Conservation (phyloP, 331 rosid species). For the Pyracantha coccinea region DNA sequence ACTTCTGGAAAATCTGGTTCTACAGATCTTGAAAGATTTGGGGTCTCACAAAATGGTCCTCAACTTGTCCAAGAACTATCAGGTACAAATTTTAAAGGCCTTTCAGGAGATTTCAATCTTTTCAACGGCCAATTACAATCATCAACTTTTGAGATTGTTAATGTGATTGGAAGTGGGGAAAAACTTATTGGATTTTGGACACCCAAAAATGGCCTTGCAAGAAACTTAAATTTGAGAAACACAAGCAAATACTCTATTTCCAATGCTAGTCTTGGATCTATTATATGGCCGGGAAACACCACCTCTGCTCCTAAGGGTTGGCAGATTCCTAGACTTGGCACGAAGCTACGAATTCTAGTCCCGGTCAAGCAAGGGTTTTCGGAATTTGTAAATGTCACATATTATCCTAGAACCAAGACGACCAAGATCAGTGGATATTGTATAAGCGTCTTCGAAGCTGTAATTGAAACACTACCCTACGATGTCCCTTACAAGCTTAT, state of each 20-base stretch:
- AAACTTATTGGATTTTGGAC: slow-evolving; percentile 31
- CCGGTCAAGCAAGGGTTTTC: slow-evolving; percentile 18
- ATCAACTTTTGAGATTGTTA: slow-evolving; percentile 22
- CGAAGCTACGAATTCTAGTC: slow-evolving; percentile 21
- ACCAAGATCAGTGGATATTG: slow-evolving; percentile 17
- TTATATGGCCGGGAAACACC: slow-evolving; percentile 38
- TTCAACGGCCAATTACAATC: slow-evolving; percentile 22
- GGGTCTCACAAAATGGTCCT: slow-evolving; percentile 12
- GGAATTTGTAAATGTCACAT: slow-evolving; percentile 14
- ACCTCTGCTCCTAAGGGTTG: slow-evolving; percentile 27
- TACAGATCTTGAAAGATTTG: slow-evolving; percentile 12
- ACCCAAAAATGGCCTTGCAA: slow-evolving; percentile 4
- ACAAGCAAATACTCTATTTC: slow-evolving; percentile 4
- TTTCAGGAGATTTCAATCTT: slow-evolving; percentile 20
- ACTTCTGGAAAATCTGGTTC: neutral
- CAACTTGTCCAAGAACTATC: slow-evolving; percentile 13
- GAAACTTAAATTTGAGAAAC: neutral
- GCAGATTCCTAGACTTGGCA: slow-evolving; percentile 26
- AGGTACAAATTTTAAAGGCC: slow-evolving; percentile 16
- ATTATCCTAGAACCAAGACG: neutral
- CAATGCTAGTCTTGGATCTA: slow-evolving; percentile 13
- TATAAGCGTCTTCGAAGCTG: slow-evolving; percentile 20
- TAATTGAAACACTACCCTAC: neutral
- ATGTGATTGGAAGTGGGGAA: slow-evolving; percentile 25
- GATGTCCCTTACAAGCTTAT: slow-evolving; percentile 6